Evolutionary conservation across 495 filamentous ascomycete species (phyloP).

Genomic region (Polyplosphaeria fusca): DNA sequence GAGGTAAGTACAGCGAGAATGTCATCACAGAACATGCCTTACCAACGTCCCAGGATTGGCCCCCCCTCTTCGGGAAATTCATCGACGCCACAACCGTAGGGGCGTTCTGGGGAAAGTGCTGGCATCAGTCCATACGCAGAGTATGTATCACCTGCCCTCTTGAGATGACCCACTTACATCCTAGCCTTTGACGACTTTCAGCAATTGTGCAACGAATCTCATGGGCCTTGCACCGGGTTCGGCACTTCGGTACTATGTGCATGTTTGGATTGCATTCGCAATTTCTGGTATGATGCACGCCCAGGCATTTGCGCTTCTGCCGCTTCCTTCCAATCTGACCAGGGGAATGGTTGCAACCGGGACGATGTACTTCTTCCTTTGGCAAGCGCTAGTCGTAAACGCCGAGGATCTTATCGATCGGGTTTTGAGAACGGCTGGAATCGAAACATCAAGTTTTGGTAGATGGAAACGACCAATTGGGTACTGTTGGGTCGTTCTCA

Average conservation of each 20-base stretch:
- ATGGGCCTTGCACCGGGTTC: not conserved
- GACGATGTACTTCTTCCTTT: conserved; percentile 6
- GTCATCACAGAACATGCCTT: no score
- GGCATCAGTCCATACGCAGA: conserved; percentile 9
- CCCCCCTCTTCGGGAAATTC: conserved; percentile 4
- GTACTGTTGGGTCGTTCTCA: conserved; percentile 6
- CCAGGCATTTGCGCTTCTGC: not conserved
- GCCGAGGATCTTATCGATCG: conserved; percentile 5
- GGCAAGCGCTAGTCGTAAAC: conserved; percentile 6
- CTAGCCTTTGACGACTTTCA: not conserved
- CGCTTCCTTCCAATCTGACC: conserved; percentile 4
- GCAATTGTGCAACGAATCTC: not conserved
- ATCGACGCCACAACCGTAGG: conserved; percentile 2
- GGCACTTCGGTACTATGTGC: not conserved
- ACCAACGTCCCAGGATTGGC: conserved; percentile 9
- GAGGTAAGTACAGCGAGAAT: not conserved
- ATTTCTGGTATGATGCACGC: conserved; percentile 11
- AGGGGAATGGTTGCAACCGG: not conserved
- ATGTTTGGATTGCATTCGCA: conserved; percentile 13
- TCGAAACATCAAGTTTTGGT: not conserved
- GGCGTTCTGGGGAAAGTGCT: conserved; percentile 10
- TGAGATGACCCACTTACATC: no score
- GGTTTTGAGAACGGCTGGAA: not conserved
- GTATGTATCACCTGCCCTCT: no score
- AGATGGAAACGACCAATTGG: not conserved